Percentiles rank a stretch among this genome's conserved stretches.
These are phyloP conservation scores for Fusarium duplospermum DNA, from an alignment of 2,329 filamentous ascomycete genomes.

Conservation along the genomic window DNA sequence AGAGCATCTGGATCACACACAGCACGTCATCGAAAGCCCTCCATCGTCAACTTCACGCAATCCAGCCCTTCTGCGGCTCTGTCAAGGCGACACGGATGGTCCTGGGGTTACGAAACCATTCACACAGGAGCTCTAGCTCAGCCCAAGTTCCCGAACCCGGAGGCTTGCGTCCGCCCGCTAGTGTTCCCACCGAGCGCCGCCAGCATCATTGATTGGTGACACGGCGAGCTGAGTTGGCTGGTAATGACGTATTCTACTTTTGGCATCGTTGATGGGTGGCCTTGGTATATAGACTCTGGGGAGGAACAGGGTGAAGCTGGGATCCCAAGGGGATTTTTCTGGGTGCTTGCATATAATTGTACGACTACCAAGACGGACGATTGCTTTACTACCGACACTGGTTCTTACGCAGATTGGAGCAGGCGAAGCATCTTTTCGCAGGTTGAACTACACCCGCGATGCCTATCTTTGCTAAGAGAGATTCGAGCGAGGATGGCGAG, in stretches of 20 bases:
- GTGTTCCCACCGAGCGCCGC: conserved; percentile 18
- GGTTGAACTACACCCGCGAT: conserved; percentile 33
- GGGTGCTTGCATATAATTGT: conserved; percentile 7
- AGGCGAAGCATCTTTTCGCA: neutral
- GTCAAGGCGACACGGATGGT: neutral
- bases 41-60: conserved; percentile 6
- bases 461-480: conserved; percentile 50
- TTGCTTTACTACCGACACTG: neutral
- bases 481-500: conserved; percentile 33
- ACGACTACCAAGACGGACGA: neutral
- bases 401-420: neutral
- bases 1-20: neutral
- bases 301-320: conserved; percentile 3
- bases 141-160: conserved; percentile 17
- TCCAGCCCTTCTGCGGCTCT: neutral
- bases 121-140: conserved; percentile 13
- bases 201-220: conserved; percentile 31
- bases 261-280: conserved; percentile 24
- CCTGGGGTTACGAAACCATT: conserved; percentile 1
- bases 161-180: conserved; percentile 36
- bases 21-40: conserved; percentile 3
- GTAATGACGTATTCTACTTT: conserved; percentile 44
- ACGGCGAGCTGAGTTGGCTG: conserved; percentile 15
- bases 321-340: neutral
- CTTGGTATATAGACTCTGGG: conserved; percentile 28